Evolutionary conservation across 495 filamentous ascomycete genomes (phyloP).

Genomic region (Pyrenula aspistea): DNA sequence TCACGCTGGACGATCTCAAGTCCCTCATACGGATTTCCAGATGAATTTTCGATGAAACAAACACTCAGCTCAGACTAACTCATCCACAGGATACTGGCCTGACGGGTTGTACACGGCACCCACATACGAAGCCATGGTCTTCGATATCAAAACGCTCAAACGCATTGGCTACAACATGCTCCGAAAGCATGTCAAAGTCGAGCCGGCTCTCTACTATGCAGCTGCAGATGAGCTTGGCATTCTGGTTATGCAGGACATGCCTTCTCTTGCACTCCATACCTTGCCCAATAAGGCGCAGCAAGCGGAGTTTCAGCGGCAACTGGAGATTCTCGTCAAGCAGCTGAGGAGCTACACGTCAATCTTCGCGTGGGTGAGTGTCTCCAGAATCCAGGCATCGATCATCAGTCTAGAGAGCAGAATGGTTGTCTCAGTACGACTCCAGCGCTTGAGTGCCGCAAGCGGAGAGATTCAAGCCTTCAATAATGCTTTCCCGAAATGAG

Average conservation of each 20-base stretch:
- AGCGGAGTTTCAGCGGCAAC: conserved; percentile 47
- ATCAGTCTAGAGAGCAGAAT: too few relatives aligned
- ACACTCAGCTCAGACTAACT: too few relatives aligned
- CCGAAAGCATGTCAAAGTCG: conserved; percentile 62
- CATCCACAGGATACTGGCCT: conserved; percentile 59
- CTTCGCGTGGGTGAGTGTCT: too few relatives aligned
- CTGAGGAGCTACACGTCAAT: conserved; percentile 53
- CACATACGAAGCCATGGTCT: conserved; percentile 51
- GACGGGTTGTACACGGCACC: conserved; percentile 53
- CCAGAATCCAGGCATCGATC: too few relatives aligned
- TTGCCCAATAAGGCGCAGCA: conserved; percentile 37
- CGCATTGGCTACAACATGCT: conserved; percentile 53
- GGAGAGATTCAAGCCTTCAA: too few relatives aligned
- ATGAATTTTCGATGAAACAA: too few relatives aligned
- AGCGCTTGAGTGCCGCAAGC: too few relatives aligned
- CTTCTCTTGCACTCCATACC: conserved; percentile 32
- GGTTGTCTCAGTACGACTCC: too few relatives aligned
- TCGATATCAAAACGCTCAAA: conserved; percentile 48
- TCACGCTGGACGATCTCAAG: conserved; percentile 55
- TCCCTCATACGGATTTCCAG: too few relatives aligned
- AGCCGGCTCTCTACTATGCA: conserved; percentile 50
- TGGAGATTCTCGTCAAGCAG: conserved; percentile 47
- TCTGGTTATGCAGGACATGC: conserved; percentile 59
- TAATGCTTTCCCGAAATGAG: too few relatives aligned
- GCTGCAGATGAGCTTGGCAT: conserved; percentile 53